Conservation (phyloP, 2,329 filamentous ascomycete genomes). For the Xylaria sp. region DNA sequence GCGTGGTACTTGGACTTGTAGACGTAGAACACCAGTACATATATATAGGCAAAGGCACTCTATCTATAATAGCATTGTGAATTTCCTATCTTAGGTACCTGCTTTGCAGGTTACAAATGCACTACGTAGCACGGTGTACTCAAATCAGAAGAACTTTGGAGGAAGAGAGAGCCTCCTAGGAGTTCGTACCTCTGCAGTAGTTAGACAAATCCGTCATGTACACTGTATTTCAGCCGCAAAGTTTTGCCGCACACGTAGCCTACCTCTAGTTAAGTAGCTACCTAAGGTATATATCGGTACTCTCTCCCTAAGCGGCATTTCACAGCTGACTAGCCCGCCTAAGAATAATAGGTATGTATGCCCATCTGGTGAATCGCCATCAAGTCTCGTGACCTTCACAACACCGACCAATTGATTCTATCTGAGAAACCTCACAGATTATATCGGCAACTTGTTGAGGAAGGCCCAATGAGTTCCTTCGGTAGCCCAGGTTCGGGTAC, state of each 20-base stretch:
- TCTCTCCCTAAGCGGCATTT: no score
- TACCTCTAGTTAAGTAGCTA: no score
- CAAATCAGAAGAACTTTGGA: no score
- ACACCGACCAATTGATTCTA: neutral
- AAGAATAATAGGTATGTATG: neutral
- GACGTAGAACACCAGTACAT: no score
- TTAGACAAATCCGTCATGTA: neutral
- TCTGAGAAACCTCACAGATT: neutral
- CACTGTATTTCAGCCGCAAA: slow-evolving; percentile 20
- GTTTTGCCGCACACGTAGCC: no score
- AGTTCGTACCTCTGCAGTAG: no score
- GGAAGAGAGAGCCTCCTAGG: neutral
- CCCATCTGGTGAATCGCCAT: neutral
- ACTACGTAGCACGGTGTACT: no score
- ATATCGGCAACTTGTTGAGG: neutral
- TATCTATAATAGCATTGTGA: no score
- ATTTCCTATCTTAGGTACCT: neutral
- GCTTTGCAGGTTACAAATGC: neutral
- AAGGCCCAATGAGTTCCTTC: slow-evolving; percentile 47
- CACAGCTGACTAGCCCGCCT: no score
- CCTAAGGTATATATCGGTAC: no score
- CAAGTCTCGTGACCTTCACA: neutral
- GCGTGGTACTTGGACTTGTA: no score
- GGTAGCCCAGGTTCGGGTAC: slow-evolving; percentile 48
- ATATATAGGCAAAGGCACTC: no score